These are phyloP conservation scores for Acrodontium crateriforme DNA, from an alignment of 2,329 filamentous ascomycete genomes.

Conservation along the genomic window DNA sequence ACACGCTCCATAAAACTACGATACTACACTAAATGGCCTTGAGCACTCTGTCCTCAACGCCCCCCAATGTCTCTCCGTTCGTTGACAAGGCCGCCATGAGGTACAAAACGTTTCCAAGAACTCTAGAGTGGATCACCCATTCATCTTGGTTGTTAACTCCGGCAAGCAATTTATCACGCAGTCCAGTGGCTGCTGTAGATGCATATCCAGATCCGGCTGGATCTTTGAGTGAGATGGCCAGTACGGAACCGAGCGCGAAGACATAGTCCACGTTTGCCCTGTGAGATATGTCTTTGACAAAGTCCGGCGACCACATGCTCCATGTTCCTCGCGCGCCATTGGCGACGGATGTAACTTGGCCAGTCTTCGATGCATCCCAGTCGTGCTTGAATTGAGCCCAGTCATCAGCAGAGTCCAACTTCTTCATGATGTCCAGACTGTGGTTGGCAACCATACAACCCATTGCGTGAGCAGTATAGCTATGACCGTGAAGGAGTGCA, in stretches of 20 bases:
- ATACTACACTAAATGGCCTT: slow-evolving; percentile 13
- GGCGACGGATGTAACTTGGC: neutral
- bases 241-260: slow-evolving; percentile 61
- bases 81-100: slow-evolving; percentile 45
- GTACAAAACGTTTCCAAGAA: slow-evolving; percentile 48
- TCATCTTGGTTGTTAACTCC: slow-evolving; percentile 17
- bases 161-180: slow-evolving; percentile 37
- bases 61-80: slow-evolving; percentile 26
- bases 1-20: neutral
- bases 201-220: slow-evolving; percentile 39
- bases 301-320: slow-evolving; percentile 55
- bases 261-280: slow-evolving; percentile 45
- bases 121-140: slow-evolving; percentile 42
- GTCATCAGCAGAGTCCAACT: slow-evolving; percentile 40
- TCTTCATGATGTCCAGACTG: slow-evolving; percentile 45
- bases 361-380: slow-evolving; percentile 25
- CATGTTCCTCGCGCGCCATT: slow-evolving; percentile 31
- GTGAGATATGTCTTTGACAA: slow-evolving; percentile 47
- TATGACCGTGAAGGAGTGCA: slow-evolving; percentile 70
- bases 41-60: slow-evolving; percentile 28
- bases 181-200: slow-evolving; percentile 38
- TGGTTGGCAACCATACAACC: slow-evolving; percentile 67
- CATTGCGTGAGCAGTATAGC: slow-evolving; percentile 72
- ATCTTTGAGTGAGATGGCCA: slow-evolving; percentile 49
- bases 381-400: slow-evolving; percentile 44